Conservation (phyloP, 1,139 yeast species). For the Pichia sp. region DNA sequence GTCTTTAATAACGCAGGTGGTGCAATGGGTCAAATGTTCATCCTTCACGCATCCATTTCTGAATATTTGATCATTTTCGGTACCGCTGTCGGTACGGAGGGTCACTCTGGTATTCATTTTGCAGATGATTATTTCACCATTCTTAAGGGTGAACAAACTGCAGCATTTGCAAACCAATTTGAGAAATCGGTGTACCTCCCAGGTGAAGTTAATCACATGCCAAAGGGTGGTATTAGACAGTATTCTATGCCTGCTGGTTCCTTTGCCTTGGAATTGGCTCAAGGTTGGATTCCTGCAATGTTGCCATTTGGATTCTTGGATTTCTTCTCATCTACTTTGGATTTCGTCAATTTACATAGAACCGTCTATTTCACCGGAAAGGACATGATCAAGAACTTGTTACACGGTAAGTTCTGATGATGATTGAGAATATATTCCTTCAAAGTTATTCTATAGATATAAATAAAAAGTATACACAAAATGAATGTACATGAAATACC, state of each 20-base stretch:
- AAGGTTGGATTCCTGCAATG: slow-evolving; percentile 99
- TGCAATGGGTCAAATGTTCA: slow-evolving; percentile 97
- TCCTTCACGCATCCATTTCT: slow-evolving; percentile 89
- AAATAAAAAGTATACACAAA: no score
- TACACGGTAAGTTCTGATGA: slow-evolving; percentile 27
- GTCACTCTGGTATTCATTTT: slow-evolving; percentile 91
- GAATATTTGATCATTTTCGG: slow-evolving; percentile 91
- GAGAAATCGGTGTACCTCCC: slow-evolving; percentile 64
- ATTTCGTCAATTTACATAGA: slow-evolving; percentile 56
- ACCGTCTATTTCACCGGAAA: slow-evolving; percentile 69
- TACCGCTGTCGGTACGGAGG: slow-evolving; percentile 87
- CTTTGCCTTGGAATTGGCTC: slow-evolving; percentile 92
- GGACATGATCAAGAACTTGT: slow-evolving; percentile 66
- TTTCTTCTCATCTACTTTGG: slow-evolving; percentile 72
- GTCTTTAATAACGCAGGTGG: slow-evolving; percentile 97
- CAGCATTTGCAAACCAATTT: slow-evolving; percentile 58
- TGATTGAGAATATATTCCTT: no score
- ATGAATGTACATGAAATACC: no score
- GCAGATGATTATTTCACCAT: slow-evolving; percentile 97
- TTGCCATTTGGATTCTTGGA: slow-evolving; percentile 91
- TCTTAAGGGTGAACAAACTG: slow-evolving; percentile 68
- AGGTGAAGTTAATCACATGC: slow-evolving; percentile 76
- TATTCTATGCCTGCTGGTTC: slow-evolving; percentile 76
- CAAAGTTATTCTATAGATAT: no score
- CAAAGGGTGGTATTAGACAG: slow-evolving; percentile 70